Evolutionary conservation across 495 filamentous ascomycete species (phyloP), one percentile per base, ranked within the genome.

Genomic region (Penicillium argentinense): DNA sequence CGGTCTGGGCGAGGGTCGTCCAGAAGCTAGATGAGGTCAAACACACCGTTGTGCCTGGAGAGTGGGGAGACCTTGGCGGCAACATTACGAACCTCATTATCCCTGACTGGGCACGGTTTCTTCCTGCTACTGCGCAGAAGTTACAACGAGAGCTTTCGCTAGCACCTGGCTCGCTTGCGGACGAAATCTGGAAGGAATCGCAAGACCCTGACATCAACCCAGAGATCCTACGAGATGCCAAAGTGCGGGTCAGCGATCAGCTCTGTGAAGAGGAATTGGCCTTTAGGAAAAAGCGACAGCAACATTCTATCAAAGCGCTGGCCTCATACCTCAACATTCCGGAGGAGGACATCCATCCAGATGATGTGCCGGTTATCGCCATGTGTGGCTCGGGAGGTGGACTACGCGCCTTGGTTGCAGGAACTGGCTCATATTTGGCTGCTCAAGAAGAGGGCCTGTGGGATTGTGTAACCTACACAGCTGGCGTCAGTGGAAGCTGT

Each of bases 311-410:
- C 4, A 79, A 73, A 38, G 91, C 88, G 12, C 67, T 98, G 34
- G 88, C 91, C 0, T 80, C 76, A 25, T 98, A 97, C 54, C 76
- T 98, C 0, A 78, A 81, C 18, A 68, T 98, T 17, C 70, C 84
- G 0, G 88, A 87, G 56, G 64, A 75, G 11, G 88, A 96, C 14
- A 81, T 98, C n/a, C 79, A 97, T 59, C 87, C 88, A 0, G 87
- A 96, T 27, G 93, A 98, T 71, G 83, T 97, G 11, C 93, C 93
- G 5, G 78, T 83, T 16, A 96, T 98, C 61, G 92, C 90, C 9
- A 82, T 96, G 71, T 95, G 91, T 52, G 90, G 91, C 24, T 96
- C 91, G 0, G 93, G 93, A 4, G 93, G 93, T 33, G 93, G 93
- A 5, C 68, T 98, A 14, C 75, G 93, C 22, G 92, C 93, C 0